Percentiles rank a stretch among this genome's conserved stretches.
Conservation (phyloP, 805 yeast genomes). For the Tetrapisispora iriomotensis region DNA sequence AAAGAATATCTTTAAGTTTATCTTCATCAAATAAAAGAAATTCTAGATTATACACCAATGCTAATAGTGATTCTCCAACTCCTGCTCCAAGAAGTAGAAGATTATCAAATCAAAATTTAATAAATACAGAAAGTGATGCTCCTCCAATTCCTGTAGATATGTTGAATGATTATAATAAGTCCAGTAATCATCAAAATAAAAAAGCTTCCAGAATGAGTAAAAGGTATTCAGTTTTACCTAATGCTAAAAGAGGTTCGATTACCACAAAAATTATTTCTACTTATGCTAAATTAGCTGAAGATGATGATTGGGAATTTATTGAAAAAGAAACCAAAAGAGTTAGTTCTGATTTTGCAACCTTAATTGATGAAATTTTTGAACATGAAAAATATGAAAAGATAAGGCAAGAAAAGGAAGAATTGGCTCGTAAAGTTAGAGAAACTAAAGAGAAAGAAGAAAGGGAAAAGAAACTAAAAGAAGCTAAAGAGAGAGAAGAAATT, state of each 20-base stretch:
- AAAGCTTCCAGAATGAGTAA: constrained; percentile 23
- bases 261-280: constrained; percentile 63
- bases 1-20: constrained; percentile 20
- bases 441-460: constrained; percentile 38
- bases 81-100: constrained; percentile 24
- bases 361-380: constrained; percentile 68
- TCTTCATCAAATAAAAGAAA: constrained; percentile 19
- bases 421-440: constrained; percentile 36
- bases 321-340: constrained; percentile 68
- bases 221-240: constrained; percentile 33
- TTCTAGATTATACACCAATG: constrained; percentile 12
- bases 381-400: constrained; percentile 56
- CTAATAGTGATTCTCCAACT: constrained; percentile 23
- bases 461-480: constrained; percentile 24
- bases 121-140: constrained; percentile 13
- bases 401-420: constrained; percentile 40
- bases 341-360: constrained; percentile 65
- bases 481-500: constrained; percentile 10
- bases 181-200: constrained; percentile 4
- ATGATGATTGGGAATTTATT: constrained; percentile 56
- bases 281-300: constrained; percentile 60
- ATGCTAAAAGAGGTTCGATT: constrained; percentile 54
- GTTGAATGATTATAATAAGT: constrained; percentile 11
- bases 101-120: constrained; percentile 12
- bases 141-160: constrained; percentile 21